Evolutionary conservation across 2,329 filamentous ascomycete species (phyloP).

Genomic region (Neophaeococcomyces mojaviensis): DNA sequence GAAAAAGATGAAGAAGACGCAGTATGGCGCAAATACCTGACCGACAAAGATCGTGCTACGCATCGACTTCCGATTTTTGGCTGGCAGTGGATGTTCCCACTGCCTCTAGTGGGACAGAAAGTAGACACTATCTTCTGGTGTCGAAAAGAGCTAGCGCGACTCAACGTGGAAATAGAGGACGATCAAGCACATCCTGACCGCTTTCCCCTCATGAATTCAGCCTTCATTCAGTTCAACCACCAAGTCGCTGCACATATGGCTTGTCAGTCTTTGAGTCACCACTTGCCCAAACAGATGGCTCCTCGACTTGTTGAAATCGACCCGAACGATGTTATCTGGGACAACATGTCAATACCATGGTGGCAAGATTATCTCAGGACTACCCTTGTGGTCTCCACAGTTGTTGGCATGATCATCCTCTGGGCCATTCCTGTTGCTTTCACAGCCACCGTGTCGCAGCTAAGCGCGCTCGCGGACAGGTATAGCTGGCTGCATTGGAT

Average conservation of each 20-base stretch:
- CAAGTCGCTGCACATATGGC: conserved; percentile 98
- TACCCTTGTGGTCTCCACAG: conserved; percentile 55
- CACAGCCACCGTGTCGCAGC: conserved; percentile 72
- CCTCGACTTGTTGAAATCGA: conserved; percentile 90
- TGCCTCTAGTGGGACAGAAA: conserved; percentile 79
- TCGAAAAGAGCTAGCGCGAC: conserved; percentile 71
- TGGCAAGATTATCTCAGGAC: conserved; percentile 79
- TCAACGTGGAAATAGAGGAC: conserved; percentile 85
- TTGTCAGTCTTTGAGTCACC: conserved; percentile 83
- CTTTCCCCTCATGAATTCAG: conserved; percentile 88
- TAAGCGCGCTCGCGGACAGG: conserved; percentile 59
- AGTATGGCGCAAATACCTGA: conserved; percentile 75
- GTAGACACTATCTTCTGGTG: conserved; percentile 94
- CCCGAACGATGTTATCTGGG: conserved; percentile 88
- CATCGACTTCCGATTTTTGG: conserved; percentile 63
- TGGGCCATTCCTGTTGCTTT: conserved; percentile 90
- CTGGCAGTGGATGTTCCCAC: conserved; percentile 62
- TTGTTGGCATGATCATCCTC: conserved; percentile 70
- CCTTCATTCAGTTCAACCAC: conserved; percentile 97
- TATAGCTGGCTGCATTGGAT: conserved; percentile 68
- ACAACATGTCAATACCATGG: conserved; percentile 93
- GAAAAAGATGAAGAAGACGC: conserved; percentile 58
- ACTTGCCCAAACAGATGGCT: conserved; percentile 87
- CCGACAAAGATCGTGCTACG: conserved; percentile 73
- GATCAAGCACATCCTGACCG: conserved; percentile 80